A percentile compares a stretch with the other conserved stretches of the same genome.
Conservation (phyloP, 805 yeast genomes). For the Suhomyces vadensis region DNA sequence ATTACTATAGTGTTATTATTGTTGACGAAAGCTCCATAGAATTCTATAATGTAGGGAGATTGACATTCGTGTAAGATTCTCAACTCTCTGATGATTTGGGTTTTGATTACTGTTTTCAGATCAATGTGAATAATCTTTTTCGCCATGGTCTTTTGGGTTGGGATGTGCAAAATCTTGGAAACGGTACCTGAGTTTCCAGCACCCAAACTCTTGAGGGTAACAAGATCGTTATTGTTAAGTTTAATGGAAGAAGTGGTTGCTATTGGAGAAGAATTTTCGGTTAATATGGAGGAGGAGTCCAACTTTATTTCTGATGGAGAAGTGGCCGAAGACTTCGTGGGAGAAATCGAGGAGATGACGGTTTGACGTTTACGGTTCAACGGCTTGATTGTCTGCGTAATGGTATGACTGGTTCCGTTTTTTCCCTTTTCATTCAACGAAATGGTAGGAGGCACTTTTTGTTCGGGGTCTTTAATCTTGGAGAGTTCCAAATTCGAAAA, state of each 20-base stretch:
- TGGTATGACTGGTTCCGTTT: neutral
- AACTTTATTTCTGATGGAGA: slow-evolving; percentile 7
- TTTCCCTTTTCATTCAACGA: too few relatives aligned
- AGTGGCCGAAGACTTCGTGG: slow-evolving; percentile 32
- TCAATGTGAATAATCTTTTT: slow-evolving; percentile 86
- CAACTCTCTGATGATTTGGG: slow-evolving; percentile 85
- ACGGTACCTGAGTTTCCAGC: slow-evolving; percentile 95
- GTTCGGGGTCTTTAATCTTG: slow-evolving; percentile 7
- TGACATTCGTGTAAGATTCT: slow-evolving; percentile 89
- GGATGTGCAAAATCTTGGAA: slow-evolving; percentile 81
- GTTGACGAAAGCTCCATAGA: slow-evolving; percentile 84
- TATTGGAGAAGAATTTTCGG: slow-evolving; percentile 28
- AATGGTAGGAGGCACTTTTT: slow-evolving; percentile 3
- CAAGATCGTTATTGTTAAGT: slow-evolving; percentile 58
- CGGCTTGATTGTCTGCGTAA: slow-evolving; percentile 7
- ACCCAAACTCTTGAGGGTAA: slow-evolving; percentile 77
- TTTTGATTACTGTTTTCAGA: slow-evolving; percentile 71
- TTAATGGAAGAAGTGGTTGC: slow-evolving; percentile 34
- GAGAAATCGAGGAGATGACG: slow-evolving; percentile 43
- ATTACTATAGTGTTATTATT: slow-evolving; percentile 71
- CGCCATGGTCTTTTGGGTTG: slow-evolving; percentile 88
- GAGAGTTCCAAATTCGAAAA: slow-evolving; percentile 22
- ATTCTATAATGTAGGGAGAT: slow-evolving; percentile 79
- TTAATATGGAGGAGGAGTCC: neutral
- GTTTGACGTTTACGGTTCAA: slow-evolving; percentile 37